A percentile compares a stretch with the other conserved stretches of the same genome.
Evolutionary conservation across 2,329 filamentous ascomycete species (phyloP).

Genomic region (Fusarium duplospermum): DNA sequence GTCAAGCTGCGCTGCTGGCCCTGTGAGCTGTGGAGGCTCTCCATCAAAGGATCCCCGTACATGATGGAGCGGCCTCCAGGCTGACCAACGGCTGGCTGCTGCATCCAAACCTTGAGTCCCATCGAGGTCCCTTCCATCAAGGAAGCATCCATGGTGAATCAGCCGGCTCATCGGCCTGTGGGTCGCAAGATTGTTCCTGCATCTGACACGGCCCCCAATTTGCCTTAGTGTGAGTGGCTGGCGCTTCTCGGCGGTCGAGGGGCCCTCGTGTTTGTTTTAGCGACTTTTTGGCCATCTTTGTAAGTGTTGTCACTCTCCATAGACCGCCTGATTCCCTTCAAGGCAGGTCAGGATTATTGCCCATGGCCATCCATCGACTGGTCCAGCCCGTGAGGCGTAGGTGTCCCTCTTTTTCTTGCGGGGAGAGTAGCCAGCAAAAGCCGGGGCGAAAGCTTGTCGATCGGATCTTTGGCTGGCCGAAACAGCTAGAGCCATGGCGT

Average conservation of each 20-base stretch:
- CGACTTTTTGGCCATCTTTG: slow-evolving; percentile 3
- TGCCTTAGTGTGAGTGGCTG: slow-evolving; percentile 37
- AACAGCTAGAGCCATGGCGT: slow-evolving; percentile 26
- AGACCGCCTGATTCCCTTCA: slow-evolving; percentile 8
- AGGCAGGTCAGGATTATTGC: neutral
- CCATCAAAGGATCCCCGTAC: slow-evolving; percentile 15
- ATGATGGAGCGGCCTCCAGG: slow-evolving; percentile 6
- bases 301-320: slow-evolving; percentile 17
- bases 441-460: slow-evolving; percentile 37
- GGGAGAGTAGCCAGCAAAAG: slow-evolving; percentile 21
- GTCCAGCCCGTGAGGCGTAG: slow-evolving; percentile 6
- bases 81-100: neutral
- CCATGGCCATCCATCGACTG: slow-evolving; percentile 1
- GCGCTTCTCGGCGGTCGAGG: slow-evolving; percentile 24
- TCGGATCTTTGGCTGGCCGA: slow-evolving; percentile 22
- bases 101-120: neutral
- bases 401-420: slow-evolving; percentile 20
- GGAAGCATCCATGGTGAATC: slow-evolving; percentile 24
- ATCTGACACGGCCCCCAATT: slow-evolving; percentile 42
- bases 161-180: slow-evolving; percentile 42
- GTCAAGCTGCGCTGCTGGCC: neutral
- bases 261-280: slow-evolving; percentile 35
- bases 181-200: slow-evolving; percentile 49
- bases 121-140: neutral
- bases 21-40: neutral